Base-by-base conservation (phyloP, 73 alveolate genomes). In the Stentor roeselii region DNA sequence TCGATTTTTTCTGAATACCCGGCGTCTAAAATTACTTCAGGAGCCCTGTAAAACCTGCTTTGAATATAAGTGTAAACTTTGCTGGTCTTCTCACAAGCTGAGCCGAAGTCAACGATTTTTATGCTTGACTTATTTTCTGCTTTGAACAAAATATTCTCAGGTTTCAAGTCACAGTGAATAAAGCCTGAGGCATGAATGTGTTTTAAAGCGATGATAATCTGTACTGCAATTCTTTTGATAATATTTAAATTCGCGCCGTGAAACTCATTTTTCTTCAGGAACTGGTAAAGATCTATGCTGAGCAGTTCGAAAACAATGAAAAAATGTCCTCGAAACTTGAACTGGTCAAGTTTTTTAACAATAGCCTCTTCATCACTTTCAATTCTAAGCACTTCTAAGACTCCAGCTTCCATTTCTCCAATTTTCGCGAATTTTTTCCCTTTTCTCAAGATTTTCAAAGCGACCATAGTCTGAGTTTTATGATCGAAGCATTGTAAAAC, bases 401-500 rank as follows among this genome's bases (percentile, higher is more conserved):
- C 87, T 77, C 89, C 94, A 3, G 95, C 88, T 89, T 97, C 99
- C 3, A 97, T 86, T 87, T 85, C 83, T n/a, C 98, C 99, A 76
- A 95, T 88, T 30, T 89, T 93, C 59, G 95, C 96, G 78, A 97
- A 89, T 84, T 95, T 96, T 82, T 97, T 91, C 88, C 93, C 88
- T 58, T 96, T 91, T 82, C 95, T 92, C 34, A 97, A 91, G 32
- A 97, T 93, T 92, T 97, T 97, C 36, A 97, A 59, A 15, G 99
- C 98, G 34, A 91, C 93, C 3, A 78, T 35, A 75, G 91, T 95
- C 83, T 95, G 90, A 38, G 89, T 89, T 84, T 94, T 90, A 84
- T 97, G 99, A 83, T 97, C 99, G 32, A 84, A 87, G 15, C 98
- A 97, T 89, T 95, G 78, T 0, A 95, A 80, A 3, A 96, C 99